Conservation (phyloP, 192 early-diverging fungal genomes). For the Linnemannia schmuckeri region DNA sequence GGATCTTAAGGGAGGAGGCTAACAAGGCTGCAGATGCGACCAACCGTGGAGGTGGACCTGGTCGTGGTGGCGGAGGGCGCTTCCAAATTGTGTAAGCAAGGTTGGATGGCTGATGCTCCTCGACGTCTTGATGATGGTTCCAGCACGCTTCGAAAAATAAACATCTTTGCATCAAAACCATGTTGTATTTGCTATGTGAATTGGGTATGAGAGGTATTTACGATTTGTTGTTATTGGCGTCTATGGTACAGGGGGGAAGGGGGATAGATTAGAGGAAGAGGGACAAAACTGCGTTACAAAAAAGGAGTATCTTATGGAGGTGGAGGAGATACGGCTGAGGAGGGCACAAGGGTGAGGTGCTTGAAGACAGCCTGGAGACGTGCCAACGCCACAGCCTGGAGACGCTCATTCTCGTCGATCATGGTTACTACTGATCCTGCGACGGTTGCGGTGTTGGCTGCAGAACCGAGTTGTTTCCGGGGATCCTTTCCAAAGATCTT, state of each 20-base stretch:
- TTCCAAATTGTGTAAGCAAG: conserved; percentile 19
- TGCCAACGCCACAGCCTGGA: conserved; percentile 37
- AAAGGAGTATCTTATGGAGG: neutral
- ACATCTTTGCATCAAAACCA: neutral
- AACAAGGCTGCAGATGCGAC: conserved; percentile 78
- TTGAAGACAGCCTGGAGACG: conserved; percentile 47
- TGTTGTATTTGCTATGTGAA: too few relatives aligned
- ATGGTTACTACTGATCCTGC: conserved; percentile 1
- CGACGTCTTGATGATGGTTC: neutral
- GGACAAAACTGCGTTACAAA: neutral
- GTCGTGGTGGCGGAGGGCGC: conserved; percentile 29
- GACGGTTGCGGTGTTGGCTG: neutral
- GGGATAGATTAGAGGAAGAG: neutral
- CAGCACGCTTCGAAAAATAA: neutral
- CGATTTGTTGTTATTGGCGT: too few relatives aligned
- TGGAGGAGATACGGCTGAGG: neutral
- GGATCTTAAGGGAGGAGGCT: conserved; percentile 91
- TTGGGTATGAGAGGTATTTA: too few relatives aligned
- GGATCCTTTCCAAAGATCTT: conserved; percentile 49
- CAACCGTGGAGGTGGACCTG: conserved; percentile 56
- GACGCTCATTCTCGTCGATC: conserved; percentile 20
- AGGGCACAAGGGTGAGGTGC: conserved; percentile 29
- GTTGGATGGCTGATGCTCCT: too few relatives aligned
- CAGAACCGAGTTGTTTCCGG: conserved; percentile 9
- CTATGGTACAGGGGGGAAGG: too few relatives aligned